These are phyloP conservation scores for Rhexocercosporidium sp. DNA, from an alignment of 2,329 filamentous ascomycete genomes.

Conservation along the genomic window DNA sequence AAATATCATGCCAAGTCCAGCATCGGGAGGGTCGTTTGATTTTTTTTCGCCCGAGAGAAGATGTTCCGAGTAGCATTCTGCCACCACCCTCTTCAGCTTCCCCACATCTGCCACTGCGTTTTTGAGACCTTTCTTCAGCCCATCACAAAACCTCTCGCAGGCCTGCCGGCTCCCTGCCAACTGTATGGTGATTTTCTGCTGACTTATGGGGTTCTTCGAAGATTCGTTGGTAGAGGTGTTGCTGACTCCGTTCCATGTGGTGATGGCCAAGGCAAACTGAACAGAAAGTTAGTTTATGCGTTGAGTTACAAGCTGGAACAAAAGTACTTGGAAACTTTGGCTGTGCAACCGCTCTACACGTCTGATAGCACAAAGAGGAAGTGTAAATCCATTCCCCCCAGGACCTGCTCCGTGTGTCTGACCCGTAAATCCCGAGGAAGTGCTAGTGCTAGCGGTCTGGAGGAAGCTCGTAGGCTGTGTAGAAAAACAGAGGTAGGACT, in stretches of 20 bases:
- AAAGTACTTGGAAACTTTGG: conserved; percentile 74
- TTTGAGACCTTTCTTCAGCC: conserved; percentile 86
- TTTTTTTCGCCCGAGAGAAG: conserved; percentile 69
- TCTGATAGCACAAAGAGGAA: conserved; percentile 89
- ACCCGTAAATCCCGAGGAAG: conserved; percentile 85
- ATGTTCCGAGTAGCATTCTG: conserved; percentile 92
- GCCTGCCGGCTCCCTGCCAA: conserved; percentile 86
- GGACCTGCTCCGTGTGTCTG: conserved; percentile 93
- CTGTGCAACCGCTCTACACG: conserved; percentile 92
- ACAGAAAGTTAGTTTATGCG: conserved; percentile 30
- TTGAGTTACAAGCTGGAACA: not conserved
- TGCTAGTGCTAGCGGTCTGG: conserved; percentile 76
- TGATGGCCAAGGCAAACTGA: conserved; percentile 89
- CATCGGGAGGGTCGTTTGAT: conserved; percentile 77
- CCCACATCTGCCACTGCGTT: conserved; percentile 87
- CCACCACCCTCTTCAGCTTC: conserved; percentile 78
- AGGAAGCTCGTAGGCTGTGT: conserved; percentile 90
- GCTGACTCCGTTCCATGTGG: conserved; percentile 85
- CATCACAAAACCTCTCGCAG: conserved; percentile 96
- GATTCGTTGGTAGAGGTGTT: conserved; percentile 58
- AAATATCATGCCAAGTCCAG: conserved; percentile 90
- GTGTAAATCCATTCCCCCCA: conserved; percentile 92
- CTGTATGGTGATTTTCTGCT: conserved; percentile 90
- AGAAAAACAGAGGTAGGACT: conserved; percentile 95
- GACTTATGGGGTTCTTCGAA: conserved; percentile 48